Evolutionary conservation across 371 early-diverging fungal genomes (phyloP).

Genomic region (Mortierella sp.): DNA sequence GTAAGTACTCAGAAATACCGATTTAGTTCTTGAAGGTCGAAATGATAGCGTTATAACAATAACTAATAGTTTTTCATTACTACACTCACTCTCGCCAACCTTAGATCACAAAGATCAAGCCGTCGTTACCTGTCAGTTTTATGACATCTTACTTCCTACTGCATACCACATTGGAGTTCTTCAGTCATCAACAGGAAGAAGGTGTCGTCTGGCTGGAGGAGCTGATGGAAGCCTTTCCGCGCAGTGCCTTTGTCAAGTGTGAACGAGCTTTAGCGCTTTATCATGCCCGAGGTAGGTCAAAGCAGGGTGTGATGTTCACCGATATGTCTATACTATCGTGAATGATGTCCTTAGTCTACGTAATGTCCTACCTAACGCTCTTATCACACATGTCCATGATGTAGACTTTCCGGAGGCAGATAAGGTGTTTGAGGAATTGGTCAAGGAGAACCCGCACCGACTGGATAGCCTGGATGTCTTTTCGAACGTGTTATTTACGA

Average conservation of each 20-base stretch:
- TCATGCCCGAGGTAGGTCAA: conserved; percentile 59
- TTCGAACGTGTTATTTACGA: conserved; percentile 92
- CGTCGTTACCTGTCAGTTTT: conserved; percentile 41
- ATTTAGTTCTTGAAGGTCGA: background rate
- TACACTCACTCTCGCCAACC: background rate
- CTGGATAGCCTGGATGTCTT: conserved; percentile 91
- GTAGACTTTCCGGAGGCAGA: conserved; percentile 82
- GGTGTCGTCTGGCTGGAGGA: conserved; percentile 32
- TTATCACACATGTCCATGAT: background rate
- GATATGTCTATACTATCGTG: background rate
- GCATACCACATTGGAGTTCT: conserved; percentile 37
- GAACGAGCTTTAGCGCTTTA: conserved; percentile 66
- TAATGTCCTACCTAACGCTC: background rate
- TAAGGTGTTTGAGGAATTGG: conserved; percentile 78
- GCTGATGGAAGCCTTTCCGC: conserved; percentile 62
- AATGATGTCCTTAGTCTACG: background rate
- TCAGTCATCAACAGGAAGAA: conserved; percentile 31
- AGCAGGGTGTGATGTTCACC: background rate
- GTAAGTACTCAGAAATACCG: conserved; percentile 42
- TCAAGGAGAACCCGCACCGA: conserved; percentile 77
- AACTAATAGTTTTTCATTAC: conserved; percentile 20
- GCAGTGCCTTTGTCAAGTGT: conserved; percentile 73
- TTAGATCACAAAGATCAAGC: conserved; percentile 35
- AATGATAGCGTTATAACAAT: background rate
- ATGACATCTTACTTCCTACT: conserved; percentile 46